Evolutionary conservation across 345 rosid species (phyloP).

Genomic region (Salix brachista): DNA sequence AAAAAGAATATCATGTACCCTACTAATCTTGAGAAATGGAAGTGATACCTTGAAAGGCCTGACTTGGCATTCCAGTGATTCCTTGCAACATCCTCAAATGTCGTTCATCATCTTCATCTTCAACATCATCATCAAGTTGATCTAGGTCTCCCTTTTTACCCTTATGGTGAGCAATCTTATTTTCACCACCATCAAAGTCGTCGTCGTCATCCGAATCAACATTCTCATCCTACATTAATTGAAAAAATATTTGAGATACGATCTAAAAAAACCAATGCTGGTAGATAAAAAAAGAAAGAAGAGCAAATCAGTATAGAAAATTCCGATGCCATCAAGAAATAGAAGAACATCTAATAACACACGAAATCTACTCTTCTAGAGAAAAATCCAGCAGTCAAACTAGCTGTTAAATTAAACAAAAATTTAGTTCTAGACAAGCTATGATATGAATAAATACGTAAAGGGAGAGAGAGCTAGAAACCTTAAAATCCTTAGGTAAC

Average conservation of each 20-base stretch:
- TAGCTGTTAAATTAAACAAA: too few relatives aligned
- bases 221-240: slow-evolving; percentile 61
- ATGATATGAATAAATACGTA: neutral
- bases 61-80: slow-evolving; percentile 79
- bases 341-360: neutral
- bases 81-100: slow-evolving; percentile 75
- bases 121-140: slow-evolving; percentile 27
- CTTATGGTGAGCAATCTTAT: neutral
- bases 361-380: too few relatives aligned
- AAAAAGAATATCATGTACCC: neutral
- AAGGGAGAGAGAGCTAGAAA: neutral
- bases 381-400: neutral
- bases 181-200: slow-evolving; percentile 3
- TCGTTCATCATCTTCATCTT: slow-evolving; percentile 43
- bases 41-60: slow-evolving; percentile 62
- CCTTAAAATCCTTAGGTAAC: slow-evolving; percentile 70
- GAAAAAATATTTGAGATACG: neutral
- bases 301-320: neutral
- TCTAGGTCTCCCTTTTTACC: neutral
- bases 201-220: slow-evolving; percentile 23
- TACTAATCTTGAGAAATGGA: neutral
- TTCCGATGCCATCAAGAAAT: neutral
- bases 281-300: neutral
- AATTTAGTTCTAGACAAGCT: neutral
- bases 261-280: neutral